Base-by-base conservation (phyloP, 768 basidiomycete species). In the Psilocybe subaeruginosa region DNA sequence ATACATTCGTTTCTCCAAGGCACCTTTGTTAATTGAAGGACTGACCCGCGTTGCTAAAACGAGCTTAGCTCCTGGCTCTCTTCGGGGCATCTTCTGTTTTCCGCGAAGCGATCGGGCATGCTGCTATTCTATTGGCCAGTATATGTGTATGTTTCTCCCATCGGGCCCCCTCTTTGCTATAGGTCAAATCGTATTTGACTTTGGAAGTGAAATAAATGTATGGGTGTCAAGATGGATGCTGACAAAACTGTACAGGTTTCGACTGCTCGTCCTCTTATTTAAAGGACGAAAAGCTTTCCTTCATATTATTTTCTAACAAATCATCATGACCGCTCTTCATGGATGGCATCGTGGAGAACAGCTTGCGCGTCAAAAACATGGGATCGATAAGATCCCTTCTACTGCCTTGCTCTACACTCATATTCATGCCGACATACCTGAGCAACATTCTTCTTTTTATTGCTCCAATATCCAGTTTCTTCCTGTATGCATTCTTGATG, bases 281-380 rank as follows among this genome's bases (percentile, higher is more conserved):
- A 43, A 43, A 43, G 11, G 41, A 3, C 6, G 33, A 7, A 35
- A 11, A 35, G 33, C 33, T 12, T 16, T 3, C 27, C 11, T 23
- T 30, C 52, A 23, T 37, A 23, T 30, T 7, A 19, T 8, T 39
- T 7, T 60, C 54, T 49, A 27, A 19, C 48, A 16, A 41, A 8
- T 48, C 47, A 62, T 48, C 46, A 73, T 71, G 69, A 53, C 66
- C 41, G 63, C 71, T 3, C 74, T 80, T 27, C 74, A 74, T 11
- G 81, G 79, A 43, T 83, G 82, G 82, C 83, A 84, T 62, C 70
- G 69, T 11, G 87, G 87, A 63, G 86, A 88, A 71, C 75, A 68
- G 6, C 65, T 74, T 11, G 81, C 86, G 0, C 87, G 84, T 61
- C 67, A 70, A 54, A 81, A 81, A 65, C 73, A 86, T 30, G 78